These are phyloP conservation scores for Psophocarpus tetragonolobus DNA, from an alignment of 306 rosid genomes.

Conservation along the genomic window DNA sequence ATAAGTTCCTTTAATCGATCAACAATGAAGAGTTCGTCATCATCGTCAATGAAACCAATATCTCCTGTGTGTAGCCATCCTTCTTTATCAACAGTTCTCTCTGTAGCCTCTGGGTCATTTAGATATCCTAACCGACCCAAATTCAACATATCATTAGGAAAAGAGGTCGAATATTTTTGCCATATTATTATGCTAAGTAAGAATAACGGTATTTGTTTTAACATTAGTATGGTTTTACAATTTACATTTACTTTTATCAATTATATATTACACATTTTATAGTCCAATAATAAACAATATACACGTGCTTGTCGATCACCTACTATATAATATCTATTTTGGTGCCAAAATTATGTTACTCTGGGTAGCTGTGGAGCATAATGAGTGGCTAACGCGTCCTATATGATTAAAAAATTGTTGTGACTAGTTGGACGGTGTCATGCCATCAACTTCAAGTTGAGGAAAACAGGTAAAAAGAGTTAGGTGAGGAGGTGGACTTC, in stretches of 20 bases:
- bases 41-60: constrained; percentile 66
- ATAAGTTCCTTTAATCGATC: constrained; percentile 82
- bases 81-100: constrained; percentile 58
- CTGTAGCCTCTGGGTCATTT: constrained; percentile 72
- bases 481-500: constrained; percentile 41
- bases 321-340: neutral
- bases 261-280: neutral
- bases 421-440: neutral
- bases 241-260: neutral
- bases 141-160: neutral
- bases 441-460: no score
- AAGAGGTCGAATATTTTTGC: neutral
- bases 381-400: neutral
- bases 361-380: neutral
- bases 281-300: neutral
- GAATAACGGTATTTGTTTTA: neutral
- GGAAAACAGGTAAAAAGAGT: neutral
- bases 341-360: neutral
- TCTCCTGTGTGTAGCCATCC: constrained; percentile 94
- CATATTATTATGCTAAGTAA: neutral
- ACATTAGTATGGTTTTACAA: neutral
- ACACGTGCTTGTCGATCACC: neutral
- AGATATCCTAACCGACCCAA: constrained; percentile 56
- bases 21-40: constrained; percentile 71
- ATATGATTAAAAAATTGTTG: neutral